Conservation (phyloP, 352 stramenopile species). For the Pythium myriotylum region DNA sequence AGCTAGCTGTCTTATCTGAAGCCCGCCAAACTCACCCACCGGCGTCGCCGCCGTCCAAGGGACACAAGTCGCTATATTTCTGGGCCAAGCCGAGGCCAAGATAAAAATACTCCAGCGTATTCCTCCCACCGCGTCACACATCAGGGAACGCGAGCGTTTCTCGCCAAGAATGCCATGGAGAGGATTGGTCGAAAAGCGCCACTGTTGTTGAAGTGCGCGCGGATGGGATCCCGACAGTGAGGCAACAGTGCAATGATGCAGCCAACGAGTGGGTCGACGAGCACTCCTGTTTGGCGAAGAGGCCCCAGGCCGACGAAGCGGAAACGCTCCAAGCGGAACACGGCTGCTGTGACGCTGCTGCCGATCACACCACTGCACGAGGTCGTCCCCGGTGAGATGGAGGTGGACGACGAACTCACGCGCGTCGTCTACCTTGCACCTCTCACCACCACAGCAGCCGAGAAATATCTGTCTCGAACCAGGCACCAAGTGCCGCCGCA, state of each 20-base stretch:
- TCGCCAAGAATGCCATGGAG: no score
- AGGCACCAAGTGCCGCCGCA: slow-evolving; percentile 1
- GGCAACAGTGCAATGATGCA: slow-evolving; percentile 8
- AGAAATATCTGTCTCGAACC: slow-evolving; percentile 29
- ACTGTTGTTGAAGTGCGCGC: no score
- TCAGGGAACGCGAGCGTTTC: neutral
- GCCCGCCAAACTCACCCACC: neutral
- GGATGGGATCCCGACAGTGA: no score
- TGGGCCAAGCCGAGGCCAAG: neutral
- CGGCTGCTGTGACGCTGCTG: slow-evolving; percentile 16
- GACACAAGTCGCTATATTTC: no score
- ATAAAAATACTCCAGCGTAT: neutral
- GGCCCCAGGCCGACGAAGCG: no score
- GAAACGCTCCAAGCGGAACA: neutral
- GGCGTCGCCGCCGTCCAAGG: no score
- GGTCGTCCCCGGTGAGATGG: slow-evolving; percentile 8
- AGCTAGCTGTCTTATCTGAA: slow-evolving; percentile 11
- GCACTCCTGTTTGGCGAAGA: no score
- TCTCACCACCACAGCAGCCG: slow-evolving; percentile 21
- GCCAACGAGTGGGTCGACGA: no score
- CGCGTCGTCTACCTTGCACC: slow-evolving; percentile 32
- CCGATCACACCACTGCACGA: slow-evolving; percentile 28
- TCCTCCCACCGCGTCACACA: neutral
- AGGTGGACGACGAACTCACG: slow-evolving; percentile 16
- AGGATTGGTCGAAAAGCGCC: no score